Evolutionary conservation across 2,329 filamentous ascomycete genomes (phyloP).

Genomic region (Trichophaea hybrida): DNA sequence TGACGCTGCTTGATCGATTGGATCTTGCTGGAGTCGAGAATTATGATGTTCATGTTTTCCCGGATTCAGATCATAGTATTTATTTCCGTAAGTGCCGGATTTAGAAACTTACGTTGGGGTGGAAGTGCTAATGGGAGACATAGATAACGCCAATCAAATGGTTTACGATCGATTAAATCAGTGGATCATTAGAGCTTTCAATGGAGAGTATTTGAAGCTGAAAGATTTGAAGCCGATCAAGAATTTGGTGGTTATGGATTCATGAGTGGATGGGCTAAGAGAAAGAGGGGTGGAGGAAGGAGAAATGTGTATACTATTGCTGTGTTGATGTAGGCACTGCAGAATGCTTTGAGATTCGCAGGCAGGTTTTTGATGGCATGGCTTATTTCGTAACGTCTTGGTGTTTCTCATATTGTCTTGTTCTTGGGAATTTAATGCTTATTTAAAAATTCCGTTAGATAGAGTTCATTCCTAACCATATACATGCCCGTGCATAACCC

Average conservation of each 20-base stretch:
- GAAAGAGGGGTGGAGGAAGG: too few relatives aligned
- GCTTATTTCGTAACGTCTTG: too few relatives aligned
- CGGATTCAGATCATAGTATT: conserved; percentile 89
- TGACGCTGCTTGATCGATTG: conserved; percentile 72
- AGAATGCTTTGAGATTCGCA: too few relatives aligned
- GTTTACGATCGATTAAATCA: conserved; percentile 73
- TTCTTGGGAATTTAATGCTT: too few relatives aligned
- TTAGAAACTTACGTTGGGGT: neutral
- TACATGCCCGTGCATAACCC: too few relatives aligned
- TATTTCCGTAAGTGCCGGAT: conserved; percentile 47
- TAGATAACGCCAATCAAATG: conserved; percentile 67
- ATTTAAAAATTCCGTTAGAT: too few relatives aligned
- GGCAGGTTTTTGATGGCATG: too few relatives aligned
- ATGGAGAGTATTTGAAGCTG: conserved; percentile 72
- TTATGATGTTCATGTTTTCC: conserved; percentile 93
- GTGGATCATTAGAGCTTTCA: conserved; percentile 96
- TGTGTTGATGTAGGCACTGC: too few relatives aligned
- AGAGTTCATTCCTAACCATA: too few relatives aligned
- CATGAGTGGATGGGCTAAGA: too few relatives aligned
- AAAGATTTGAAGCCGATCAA: conserved; percentile 37
- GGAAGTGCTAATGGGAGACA: neutral
- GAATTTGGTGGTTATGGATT: neutral
- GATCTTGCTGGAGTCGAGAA: conserved; percentile 73
- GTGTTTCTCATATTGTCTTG: too few relatives aligned
- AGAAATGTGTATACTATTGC: too few relatives aligned